A percentile compares a stretch with the other conserved stretches of the same genome.
Conservation (phyloP, 1,284 basidiomycete species). For the Sporisorium graminicola region DNA sequence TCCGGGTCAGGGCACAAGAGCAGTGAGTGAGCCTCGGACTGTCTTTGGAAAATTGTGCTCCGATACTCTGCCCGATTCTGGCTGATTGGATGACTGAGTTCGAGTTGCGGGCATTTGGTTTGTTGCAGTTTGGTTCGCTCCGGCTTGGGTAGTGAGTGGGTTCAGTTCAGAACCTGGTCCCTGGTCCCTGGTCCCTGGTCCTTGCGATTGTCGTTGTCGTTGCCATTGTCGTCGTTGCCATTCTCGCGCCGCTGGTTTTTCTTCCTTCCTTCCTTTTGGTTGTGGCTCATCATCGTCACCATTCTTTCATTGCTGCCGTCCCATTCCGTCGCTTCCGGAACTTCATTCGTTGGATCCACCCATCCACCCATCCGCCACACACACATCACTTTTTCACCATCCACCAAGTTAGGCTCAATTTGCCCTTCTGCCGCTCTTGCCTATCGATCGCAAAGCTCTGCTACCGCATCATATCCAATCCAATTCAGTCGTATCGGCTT, state of each 20-base stretch:
- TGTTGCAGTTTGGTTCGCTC: too few species aligned
- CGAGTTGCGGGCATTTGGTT: too few species aligned
- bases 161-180: too few species aligned
- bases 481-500: background rate
- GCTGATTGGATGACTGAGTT: too few species aligned
- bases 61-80: too few species aligned
- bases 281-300: background rate
- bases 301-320: background rate
- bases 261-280: background rate
- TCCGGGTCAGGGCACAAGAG: too few species aligned
- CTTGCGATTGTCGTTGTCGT: background rate
- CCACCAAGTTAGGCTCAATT: background rate
- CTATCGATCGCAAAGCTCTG: background rate
- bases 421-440: background rate
- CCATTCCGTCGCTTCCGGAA: background rate
- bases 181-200: too few species aligned
- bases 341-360: slow-evolving; percentile 1
- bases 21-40: too few species aligned
- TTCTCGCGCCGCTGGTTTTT: background rate
- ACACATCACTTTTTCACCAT: background rate
- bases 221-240: background rate
- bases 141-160: too few species aligned
- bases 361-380: background rate
- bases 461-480: background rate
- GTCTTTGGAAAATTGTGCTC: too few species aligned